These are phyloP conservation scores for Gremmenia infestans DNA, from an alignment of 2,329 filamentous ascomycete genomes.

Conservation along the genomic window DNA sequence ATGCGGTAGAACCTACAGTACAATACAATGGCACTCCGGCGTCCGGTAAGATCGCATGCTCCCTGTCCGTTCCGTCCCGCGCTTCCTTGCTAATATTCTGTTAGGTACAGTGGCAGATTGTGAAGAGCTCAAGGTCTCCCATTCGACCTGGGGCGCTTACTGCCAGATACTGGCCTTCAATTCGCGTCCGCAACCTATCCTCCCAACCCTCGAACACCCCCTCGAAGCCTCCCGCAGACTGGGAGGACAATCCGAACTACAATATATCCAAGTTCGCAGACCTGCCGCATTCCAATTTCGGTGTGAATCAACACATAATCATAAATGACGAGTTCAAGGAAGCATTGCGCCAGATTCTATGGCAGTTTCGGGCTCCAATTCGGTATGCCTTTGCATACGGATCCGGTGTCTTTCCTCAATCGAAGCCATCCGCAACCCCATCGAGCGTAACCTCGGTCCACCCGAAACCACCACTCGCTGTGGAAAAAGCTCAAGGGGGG, in stretches of 20 bases:
- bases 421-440: conserved; percentile 44
- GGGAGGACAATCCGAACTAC: conserved; percentile 71
- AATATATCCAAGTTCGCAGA: conserved; percentile 70
- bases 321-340: conserved; percentile 97
- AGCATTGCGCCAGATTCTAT: conserved; percentile 77
- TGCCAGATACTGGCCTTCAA: not conserved
- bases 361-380: conserved; percentile 89
- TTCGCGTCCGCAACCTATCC: not conserved
- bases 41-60: conserved; percentile 19
- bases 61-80: conserved; percentile 7
- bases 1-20: not conserved
- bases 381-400: conserved; percentile 97
- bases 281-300: conserved; percentile 75
- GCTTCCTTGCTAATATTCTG: conserved; percentile 9
- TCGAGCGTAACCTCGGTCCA: conserved; percentile 62
- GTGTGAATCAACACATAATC: conserved; percentile 92
- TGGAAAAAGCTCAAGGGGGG: conserved; percentile 80
- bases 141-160: not conserved
- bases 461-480: conserved; percentile 72
- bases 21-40: conserved; percentile 25
- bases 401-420: conserved; percentile 90
- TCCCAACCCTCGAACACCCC: conserved; percentile 18
- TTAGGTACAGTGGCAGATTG: conserved; percentile 8
- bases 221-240: conserved; percentile 36
- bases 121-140: not conserved